A percentile compares a stretch with the other conserved stretches of the same genome.
These are phyloP conservation scores for Trichoderma endophyticum DNA, from an alignment of 2,329 filamentous ascomycete genomes.

Conservation along the genomic window DNA sequence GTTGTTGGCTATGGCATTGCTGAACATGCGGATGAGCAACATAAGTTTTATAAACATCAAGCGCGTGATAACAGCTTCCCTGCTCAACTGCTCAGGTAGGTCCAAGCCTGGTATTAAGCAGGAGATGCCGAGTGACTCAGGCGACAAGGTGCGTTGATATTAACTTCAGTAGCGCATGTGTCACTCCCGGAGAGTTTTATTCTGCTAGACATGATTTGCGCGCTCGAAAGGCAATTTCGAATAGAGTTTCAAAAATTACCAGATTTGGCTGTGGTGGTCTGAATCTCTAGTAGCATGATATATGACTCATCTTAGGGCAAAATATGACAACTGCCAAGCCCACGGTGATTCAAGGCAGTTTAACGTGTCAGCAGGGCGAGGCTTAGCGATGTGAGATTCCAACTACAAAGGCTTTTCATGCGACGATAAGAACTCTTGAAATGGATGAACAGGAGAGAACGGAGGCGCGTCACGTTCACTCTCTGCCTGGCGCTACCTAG, in stretches of 20 bases:
- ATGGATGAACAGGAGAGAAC: neutral
- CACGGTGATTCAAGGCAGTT: neutral
- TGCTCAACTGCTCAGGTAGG: neutral
- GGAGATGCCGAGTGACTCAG: neutral
- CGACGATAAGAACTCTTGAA: neutral
- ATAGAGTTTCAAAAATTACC: neutral
- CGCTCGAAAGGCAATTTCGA: neutral
- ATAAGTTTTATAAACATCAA: neutral
- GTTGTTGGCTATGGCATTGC: neutral
- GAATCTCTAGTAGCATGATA: neutral
- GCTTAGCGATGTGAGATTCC: neutral
- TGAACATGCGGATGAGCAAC: neutral
- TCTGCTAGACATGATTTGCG: neutral
- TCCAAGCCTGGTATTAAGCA: neutral
- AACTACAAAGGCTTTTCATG: neutral
- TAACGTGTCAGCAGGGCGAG: neutral
- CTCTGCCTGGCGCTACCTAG: neutral
- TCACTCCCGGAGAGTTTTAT: neutral
- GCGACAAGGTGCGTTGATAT: neutral
- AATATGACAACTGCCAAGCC: neutral
- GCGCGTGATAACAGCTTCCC: neutral
- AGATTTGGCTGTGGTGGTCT: neutral
- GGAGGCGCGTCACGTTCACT: neutral
- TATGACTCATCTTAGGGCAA: conserved; percentile 1
- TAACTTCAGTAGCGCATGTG: neutral